Evolutionary conservation across 345 rosid species (phyloP).

Genomic region (Acer negundo): DNA sequence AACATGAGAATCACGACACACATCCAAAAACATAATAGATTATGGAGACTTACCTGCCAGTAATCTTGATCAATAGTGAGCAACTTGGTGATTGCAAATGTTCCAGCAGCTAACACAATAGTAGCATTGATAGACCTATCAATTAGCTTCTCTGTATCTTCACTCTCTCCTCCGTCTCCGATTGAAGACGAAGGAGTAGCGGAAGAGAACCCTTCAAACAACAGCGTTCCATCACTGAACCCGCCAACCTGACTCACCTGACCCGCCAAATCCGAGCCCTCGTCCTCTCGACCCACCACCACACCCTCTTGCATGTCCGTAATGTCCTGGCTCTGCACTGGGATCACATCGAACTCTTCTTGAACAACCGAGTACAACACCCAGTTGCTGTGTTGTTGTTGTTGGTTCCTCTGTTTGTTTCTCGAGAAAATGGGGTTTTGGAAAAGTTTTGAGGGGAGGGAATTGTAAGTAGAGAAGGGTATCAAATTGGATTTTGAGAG

Average conservation of each 20-base stretch:
- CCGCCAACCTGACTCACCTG: conserved; percentile 66
- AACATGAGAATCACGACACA: not conserved
- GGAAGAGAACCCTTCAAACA: conserved; percentile 79
- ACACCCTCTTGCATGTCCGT: conserved; percentile 62
- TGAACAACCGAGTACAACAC: conserved; percentile 42
- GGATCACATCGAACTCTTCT: conserved; percentile 65
- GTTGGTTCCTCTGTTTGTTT: conserved; percentile 38
- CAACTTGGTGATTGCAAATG: conserved; percentile 80
- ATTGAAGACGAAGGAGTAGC: conserved; percentile 40
- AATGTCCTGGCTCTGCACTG: conserved; percentile 58
- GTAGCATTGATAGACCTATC: conserved; percentile 77
- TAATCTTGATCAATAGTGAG: conserved; percentile 87
- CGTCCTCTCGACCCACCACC: conserved; percentile 51
- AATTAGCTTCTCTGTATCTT: conserved; percentile 52
- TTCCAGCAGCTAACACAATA: conserved; percentile 80
- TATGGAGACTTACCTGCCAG: conserved; percentile 69
- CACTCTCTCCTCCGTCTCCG: conserved; percentile 35
- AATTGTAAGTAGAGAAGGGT: conserved; percentile 19
- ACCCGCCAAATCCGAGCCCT: conserved; percentile 42
- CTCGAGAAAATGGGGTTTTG: conserved; percentile 37
- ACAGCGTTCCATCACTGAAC: conserved; percentile 57
- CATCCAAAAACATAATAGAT: not conserved
- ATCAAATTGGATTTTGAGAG: conserved; percentile 47
- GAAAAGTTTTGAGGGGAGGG: conserved; percentile 27
- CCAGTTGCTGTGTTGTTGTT: conserved; percentile 22